Conservation (phyloP, 2,329 filamentous ascomycete genomes). For the Colletotrichum lini region DNA sequence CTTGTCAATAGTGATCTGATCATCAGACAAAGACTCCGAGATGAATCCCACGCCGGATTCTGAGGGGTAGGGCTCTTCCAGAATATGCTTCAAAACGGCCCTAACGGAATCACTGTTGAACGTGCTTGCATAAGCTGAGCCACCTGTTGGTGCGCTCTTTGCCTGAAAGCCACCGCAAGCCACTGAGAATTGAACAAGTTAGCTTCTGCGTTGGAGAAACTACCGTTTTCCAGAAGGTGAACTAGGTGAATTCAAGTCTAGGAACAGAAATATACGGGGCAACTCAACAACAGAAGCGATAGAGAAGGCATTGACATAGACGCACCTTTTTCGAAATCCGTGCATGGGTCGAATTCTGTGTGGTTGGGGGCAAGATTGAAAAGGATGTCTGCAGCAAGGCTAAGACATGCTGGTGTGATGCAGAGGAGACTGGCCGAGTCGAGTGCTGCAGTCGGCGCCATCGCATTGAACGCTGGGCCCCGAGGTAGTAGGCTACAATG, state of each 20-base stretch:
- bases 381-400: slow-evolving; percentile 48
- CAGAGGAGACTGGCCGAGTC: slow-evolving; percentile 22
- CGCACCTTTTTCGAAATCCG: slow-evolving; percentile 71
- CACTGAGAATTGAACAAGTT: slow-evolving; percentile 46
- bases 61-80: slow-evolving; percentile 69
- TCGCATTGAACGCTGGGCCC: background rate
- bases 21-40: slow-evolving; percentile 48
- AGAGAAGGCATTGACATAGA: background rate
- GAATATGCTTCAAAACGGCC: slow-evolving; percentile 70
- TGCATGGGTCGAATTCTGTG: slow-evolving; percentile 75
- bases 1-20: slow-evolving; percentile 62
- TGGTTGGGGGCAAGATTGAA: slow-evolving; percentile 59
- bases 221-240: no score
- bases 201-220: background rate
- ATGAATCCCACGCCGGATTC: slow-evolving; percentile 50
- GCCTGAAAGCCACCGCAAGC: slow-evolving; percentile 77
- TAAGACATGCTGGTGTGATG: slow-evolving; percentile 48
- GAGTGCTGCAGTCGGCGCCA: background rate
- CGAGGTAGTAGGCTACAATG: no score
- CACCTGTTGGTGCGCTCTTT: slow-evolving; percentile 74
- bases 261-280: no score
- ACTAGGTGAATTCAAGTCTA: no score
- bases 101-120: slow-evolving; percentile 72
- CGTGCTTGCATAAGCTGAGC: slow-evolving; percentile 72
- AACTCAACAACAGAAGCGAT: no score